These are phyloP conservation scores for Talaromyces ruber DNA, from an alignment of 495 filamentous ascomycete genomes.

Conservation along the genomic window DNA sequence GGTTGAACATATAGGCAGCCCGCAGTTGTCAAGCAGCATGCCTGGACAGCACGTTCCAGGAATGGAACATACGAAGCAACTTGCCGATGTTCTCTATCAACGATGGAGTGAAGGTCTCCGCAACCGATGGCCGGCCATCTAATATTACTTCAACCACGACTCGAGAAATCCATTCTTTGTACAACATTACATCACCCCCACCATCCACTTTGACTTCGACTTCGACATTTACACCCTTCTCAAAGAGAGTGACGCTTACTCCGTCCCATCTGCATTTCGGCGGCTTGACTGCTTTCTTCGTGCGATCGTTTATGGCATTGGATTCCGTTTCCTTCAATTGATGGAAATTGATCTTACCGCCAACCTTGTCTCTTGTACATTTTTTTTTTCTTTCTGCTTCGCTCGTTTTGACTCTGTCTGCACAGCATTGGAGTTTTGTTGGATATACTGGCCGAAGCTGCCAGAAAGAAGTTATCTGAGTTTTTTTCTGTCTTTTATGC, in stretches of 20 bases:
- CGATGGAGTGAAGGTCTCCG: conserved; percentile 83
- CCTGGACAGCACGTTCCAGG: conserved; percentile 51
- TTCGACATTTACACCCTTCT: neutral
- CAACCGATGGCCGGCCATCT: conserved; percentile 62
- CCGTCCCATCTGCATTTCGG: neutral
- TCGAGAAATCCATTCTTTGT: conserved; percentile 16
- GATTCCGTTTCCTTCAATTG: neutral
- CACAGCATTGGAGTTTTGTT: conserved; percentile 4
- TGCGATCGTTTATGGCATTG: conserved; percentile 4
- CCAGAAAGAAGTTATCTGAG: neutral
- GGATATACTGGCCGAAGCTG: conserved; percentile 3
- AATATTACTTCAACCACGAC: conserved; percentile 7
- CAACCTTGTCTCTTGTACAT: neutral
- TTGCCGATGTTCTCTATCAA: conserved; percentile 83
- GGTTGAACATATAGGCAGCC: conserved; percentile 23
- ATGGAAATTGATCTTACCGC: neutral
- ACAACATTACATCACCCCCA: conserved; percentile 10
- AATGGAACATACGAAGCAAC: conserved; percentile 84
- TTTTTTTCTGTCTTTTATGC: neutral
- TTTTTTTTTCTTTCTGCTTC: neutral
- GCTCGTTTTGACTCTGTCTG: neutral
- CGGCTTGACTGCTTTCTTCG: conserved; percentile 3
- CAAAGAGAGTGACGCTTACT: neutral
- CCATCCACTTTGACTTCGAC: neutral
- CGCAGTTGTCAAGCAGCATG: conserved; percentile 26